Evolutionary conservation across 1,284 basidiomycete genomes (phyloP).

Genomic region (Tilletiopsis washingtonensis): DNA sequence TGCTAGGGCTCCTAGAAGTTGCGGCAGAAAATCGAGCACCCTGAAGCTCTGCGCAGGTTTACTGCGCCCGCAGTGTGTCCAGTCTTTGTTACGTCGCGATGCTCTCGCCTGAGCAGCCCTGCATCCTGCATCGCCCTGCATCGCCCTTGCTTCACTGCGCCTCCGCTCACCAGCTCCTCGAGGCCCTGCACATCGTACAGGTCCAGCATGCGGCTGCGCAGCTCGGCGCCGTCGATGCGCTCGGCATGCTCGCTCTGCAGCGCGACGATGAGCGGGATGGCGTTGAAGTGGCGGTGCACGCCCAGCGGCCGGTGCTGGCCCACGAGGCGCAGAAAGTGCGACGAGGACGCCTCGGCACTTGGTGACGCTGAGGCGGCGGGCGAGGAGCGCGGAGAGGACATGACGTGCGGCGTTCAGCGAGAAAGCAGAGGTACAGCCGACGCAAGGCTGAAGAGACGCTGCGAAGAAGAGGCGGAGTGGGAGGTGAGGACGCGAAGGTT

Average conservation of each 20-base stretch:
- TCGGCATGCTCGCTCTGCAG: conserved; percentile 15
- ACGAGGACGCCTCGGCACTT: too few relatives aligned
- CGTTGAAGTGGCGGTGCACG: conserved; percentile 36
- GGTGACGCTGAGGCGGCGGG: too few relatives aligned
- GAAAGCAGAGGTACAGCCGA: too few relatives aligned
- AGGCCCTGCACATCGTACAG: conserved; percentile 34
- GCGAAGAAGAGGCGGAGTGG: too few relatives aligned
- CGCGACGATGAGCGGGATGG: conserved; percentile 25
- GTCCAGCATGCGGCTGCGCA: conserved; percentile 24
- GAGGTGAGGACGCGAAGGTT: too few relatives aligned
- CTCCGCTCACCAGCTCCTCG: conserved; percentile 21
- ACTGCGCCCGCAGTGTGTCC: not conserved
- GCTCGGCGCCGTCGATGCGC: conserved; percentile 13
- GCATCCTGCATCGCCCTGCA: not conserved
- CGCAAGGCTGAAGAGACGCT: too few relatives aligned
- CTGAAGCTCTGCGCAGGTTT: too few relatives aligned
- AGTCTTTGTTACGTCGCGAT: not conserved
- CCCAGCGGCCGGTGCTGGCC: conserved; percentile 30
- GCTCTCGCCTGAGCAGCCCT: not conserved
- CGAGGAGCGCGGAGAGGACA: too few relatives aligned
- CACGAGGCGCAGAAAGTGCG: conserved; percentile 28
- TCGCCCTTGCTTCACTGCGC: not conserved
- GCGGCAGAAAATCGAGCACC: too few relatives aligned
- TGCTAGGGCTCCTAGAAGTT: too few relatives aligned
- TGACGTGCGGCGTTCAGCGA: too few relatives aligned